Percentiles rank a stretch among this genome's conserved stretches.
Conservation (phyloP, 371 early-diverging fungal genomes). For the Umbelopsis sp. region DNA sequence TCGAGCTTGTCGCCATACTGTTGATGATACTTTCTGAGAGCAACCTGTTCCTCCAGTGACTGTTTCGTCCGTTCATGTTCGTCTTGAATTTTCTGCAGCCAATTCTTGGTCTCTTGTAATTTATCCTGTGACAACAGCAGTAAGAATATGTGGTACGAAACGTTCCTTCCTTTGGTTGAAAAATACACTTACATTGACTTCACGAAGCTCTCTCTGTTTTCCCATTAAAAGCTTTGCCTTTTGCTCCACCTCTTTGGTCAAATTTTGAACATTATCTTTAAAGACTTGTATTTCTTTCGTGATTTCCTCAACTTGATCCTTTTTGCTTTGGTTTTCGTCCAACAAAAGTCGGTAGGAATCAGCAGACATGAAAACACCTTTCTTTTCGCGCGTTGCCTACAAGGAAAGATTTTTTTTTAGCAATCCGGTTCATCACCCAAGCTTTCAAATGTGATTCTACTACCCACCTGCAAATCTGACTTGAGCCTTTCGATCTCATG, state of each 20-base stretch:
- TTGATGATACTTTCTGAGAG: slow-evolving; percentile 52
- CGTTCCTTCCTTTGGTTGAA: not conserved
- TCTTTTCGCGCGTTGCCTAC: slow-evolving; percentile 72
- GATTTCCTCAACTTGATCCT: slow-evolving; percentile 61
- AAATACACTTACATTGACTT: slow-evolving; percentile 21
- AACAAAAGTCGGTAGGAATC: slow-evolving; percentile 61
- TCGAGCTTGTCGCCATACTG: slow-evolving; percentile 51
- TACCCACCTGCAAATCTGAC: slow-evolving; percentile 41
- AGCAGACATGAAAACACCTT: slow-evolving; percentile 71
- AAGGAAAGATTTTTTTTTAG: not conserved
- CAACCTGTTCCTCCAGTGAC: slow-evolving; percentile 32
- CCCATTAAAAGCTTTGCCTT: slow-evolving; percentile 45
- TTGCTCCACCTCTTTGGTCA: slow-evolving; percentile 46
- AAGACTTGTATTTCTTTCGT: slow-evolving; percentile 44
- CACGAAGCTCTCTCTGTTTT: slow-evolving; percentile 40
- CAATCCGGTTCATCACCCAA: too few relatives aligned
- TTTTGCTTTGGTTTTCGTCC: slow-evolving; percentile 58
- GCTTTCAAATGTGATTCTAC: not conserved
- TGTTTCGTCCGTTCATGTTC: slow-evolving; percentile 38
- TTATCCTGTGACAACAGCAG: slow-evolving; percentile 23
- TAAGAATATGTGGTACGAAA: not conserved
- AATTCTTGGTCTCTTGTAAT: slow-evolving; percentile 32
- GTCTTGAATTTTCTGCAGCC: slow-evolving; percentile 34
- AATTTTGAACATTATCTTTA: slow-evolving; percentile 38
- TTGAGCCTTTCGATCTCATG: slow-evolving; percentile 68